Percentiles rank a stretch among this genome's conserved stretches.
Conservation (phyloP, 129 eudicot species). For the Kitagawia praeruptora region DNA sequence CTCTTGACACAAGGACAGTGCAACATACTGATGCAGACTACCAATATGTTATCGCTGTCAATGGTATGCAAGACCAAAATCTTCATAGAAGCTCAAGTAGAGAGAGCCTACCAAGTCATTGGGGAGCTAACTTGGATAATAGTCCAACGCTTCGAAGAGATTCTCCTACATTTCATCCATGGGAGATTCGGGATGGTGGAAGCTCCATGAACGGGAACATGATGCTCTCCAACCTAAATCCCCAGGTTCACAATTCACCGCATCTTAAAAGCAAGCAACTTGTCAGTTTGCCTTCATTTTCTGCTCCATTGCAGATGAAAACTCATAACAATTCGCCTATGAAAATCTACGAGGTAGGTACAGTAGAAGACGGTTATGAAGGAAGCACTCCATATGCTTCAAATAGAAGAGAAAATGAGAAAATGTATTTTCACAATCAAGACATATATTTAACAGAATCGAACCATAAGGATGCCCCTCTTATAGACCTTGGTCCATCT, state of each 20-base stretch:
- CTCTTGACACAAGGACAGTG: conserved; percentile 27
- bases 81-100: conserved; percentile 35
- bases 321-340: conserved; percentile 18
- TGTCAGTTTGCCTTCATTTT: conserved; percentile 23
- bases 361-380: conserved; percentile 7
- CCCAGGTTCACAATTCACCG: conserved; percentile 20
- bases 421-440: conserved; percentile 14
- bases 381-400: conserved; percentile 5
- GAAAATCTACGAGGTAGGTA: conserved; percentile 18
- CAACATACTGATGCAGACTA: conserved; percentile 34
- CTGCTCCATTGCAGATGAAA: conserved; percentile 16
- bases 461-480: conserved; percentile 6
- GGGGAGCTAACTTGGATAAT: conserved; percentile 17
- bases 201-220: conserved; percentile 14
- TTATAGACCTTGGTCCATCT: conserved; percentile 15
- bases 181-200: conserved; percentile 19
- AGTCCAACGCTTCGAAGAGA: conserved; percentile 34
- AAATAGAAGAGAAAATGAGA: conserved; percentile 22
- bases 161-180: conserved; percentile 23
- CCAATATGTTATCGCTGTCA: conserved; percentile 57
- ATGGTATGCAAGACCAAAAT: conserved; percentile 37
- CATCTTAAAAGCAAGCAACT: conserved; percentile 10
- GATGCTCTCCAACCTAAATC: conserved; percentile 15
- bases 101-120: conserved; percentile 29
- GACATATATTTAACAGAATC: not conserved